Base-by-base conservation (phyloP, 805 yeast genomes). In the Hanseniaspora opuntiae region DNA sequence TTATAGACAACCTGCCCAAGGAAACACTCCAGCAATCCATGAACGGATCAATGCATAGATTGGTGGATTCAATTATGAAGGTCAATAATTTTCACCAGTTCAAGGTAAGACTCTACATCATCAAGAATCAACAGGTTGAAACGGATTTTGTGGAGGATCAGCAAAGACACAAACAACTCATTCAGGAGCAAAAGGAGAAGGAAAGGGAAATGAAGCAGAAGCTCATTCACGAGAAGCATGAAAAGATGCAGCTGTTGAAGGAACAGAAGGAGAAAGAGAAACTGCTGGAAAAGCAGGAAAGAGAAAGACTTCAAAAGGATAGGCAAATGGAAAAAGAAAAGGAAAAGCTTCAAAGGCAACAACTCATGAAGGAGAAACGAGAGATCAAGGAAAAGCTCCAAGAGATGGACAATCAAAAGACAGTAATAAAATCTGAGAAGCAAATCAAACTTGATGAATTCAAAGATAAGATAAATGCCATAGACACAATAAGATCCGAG, bases 41-140 rank as follows among this genome's bases (percentile, higher is more conserved):
- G 54, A 51, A 51, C n/a, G 54, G 54, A 10, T 51, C 54, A 19
- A 51, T 51, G 54, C 54, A 51, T 37, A 42, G 47, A 44, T 17
- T 51, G 22, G 24, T 44, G 22, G 54, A 51, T 11, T 37, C 50
- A 6, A 28, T 45, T 19, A 45, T 45, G 46, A 32, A 45, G 20
- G 22, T 52, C 6, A 39, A 52, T 25, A 37, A 33, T 17, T 96
- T 96, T 0, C 98, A 90, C 66, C 66, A 71, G 0, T 86, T 86
- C 67, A 86, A 81, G 39, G 74, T 84, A 1, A 71, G 94, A 56
- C 66, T 93, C 33, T 93, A 85, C 66, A 81, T 87, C n/a, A 76
- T 87, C 51, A 85, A 86, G 61, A 95, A 88, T 60, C 95, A 86
- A 39, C 76, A 79, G 39, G 17, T 45, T 14, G 56, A 54, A 45